phyloP scores from a whole-genome alignment of 106 monocot species.

The Dendrobium chrysotoxum region DNA sequence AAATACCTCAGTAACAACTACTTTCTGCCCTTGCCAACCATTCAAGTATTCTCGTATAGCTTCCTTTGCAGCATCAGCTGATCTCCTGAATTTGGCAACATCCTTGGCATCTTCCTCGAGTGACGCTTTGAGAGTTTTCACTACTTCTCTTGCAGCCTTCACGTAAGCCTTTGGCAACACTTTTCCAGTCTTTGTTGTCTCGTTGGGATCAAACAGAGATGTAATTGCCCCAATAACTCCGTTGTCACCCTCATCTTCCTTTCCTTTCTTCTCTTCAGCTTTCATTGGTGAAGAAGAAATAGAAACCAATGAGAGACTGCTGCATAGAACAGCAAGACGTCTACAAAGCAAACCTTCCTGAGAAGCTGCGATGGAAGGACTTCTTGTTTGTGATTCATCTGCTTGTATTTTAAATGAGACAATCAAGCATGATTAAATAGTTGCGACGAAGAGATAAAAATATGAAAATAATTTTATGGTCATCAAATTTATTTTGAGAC shows the following conservation, averaged over 20 bases:
- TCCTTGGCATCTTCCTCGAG: slow-evolving; percentile 68
- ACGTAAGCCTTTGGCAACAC: slow-evolving; percentile 80
- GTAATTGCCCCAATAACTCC: slow-evolving; percentile 54
- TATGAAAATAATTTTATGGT: too few relatives aligned
- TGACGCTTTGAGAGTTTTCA: slow-evolving; percentile 79
- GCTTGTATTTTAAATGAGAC: slow-evolving; percentile 19
- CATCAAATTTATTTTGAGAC: too few relatives aligned
- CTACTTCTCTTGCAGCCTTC: slow-evolving; percentile 80
- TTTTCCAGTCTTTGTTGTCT: slow-evolving; percentile 90
- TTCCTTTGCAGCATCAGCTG: slow-evolving; percentile 89
- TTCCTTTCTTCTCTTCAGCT: slow-evolving; percentile 44
- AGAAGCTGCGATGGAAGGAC: slow-evolving; percentile 8
- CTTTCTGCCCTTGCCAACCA: slow-evolving; percentile 74
- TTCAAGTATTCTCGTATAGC: slow-evolving; percentile 77
- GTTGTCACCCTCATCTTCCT: slow-evolving; percentile 26
- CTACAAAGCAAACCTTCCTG: slow-evolving; percentile 17
- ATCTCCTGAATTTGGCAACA: slow-evolving; percentile 73
- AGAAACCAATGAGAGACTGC: slow-evolving; percentile 25
- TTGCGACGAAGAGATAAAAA: neutral
- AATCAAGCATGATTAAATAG: neutral
- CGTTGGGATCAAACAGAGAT: slow-evolving; percentile 73
- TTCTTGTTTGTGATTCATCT: slow-evolving; percentile 26
- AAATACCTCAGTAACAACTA: slow-evolving; percentile 60
- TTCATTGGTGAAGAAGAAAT: slow-evolving; percentile 18
- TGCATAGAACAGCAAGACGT: slow-evolving; percentile 28